Conservation (phyloP, 2,329 filamentous ascomycete species). For the Chaetomiaceae sp. region DNA sequence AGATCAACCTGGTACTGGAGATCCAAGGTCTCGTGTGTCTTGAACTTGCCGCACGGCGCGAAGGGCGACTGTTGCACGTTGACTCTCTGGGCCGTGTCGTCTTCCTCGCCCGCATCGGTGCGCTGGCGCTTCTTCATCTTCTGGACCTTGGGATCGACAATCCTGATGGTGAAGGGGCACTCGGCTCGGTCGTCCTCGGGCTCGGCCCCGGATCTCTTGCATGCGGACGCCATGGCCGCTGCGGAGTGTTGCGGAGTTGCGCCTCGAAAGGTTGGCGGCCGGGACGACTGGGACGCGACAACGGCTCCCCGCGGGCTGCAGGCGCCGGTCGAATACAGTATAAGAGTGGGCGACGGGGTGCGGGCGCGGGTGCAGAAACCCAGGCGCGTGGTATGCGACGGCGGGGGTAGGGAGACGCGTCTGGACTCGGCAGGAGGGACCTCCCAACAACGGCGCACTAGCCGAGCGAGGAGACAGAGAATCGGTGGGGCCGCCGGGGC, state of each 20-base stretch:
- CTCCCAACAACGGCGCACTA: too few species aligned
- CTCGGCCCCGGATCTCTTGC: constrained; percentile 47
- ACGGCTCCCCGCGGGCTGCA: too few species aligned
- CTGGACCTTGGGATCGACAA: constrained; percentile 43
- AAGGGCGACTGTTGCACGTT: constrained; percentile 50
- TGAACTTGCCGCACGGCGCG: constrained; percentile 48
- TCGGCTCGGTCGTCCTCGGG: constrained; percentile 48
- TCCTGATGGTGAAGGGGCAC: constrained; percentile 46
- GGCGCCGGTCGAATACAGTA: too few species aligned
- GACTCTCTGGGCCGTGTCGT: constrained; percentile 37
- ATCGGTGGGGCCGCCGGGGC: too few species aligned
- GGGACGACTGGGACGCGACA: too few species aligned
- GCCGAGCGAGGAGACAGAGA: too few species aligned
- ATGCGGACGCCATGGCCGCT: constrained; percentile 36
- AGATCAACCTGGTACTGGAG: constrained; percentile 50
- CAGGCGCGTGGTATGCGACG: too few species aligned
- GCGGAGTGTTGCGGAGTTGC: constrained; percentile 21
- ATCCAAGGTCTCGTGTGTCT: constrained; percentile 48
- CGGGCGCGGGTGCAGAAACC: too few species aligned
- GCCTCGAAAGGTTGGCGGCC: too few species aligned
- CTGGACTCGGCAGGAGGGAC: too few species aligned
- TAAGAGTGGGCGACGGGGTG: too few species aligned
- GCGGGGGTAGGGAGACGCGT: too few species aligned
- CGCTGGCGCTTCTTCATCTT: constrained; percentile 39
- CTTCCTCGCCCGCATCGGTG: constrained; percentile 37